These are phyloP conservation scores for Phytophthora capsici DNA, from an alignment of 352 stramenopile genomes.

Conservation along the genomic window DNA sequence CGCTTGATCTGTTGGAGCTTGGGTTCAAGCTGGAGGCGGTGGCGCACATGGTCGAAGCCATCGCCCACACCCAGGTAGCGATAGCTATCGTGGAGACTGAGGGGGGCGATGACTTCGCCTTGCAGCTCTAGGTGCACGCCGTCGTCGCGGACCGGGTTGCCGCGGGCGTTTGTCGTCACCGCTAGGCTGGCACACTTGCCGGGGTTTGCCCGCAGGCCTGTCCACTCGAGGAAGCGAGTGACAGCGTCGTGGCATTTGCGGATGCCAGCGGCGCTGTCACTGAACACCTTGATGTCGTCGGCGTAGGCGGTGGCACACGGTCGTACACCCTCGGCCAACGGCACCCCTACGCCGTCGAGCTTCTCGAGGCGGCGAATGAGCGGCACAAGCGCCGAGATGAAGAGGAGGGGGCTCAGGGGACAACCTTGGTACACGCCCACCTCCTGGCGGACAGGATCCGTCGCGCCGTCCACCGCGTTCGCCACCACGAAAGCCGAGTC, in stretches of 20 bases:
- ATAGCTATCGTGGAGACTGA: slow-evolving; percentile 1
- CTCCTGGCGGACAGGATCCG: too few species aligned
- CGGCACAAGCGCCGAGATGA: too few species aligned
- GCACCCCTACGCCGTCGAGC: too few species aligned
- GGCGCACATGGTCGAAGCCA: slow-evolving; percentile 17
- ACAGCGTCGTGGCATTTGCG: slow-evolving; percentile 2
- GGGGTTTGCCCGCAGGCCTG: slow-evolving; percentile 3
- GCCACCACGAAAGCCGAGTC: too few species aligned
- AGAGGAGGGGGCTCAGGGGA: too few species aligned
- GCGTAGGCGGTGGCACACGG: too few species aligned
- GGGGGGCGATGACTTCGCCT: slow-evolving; percentile 1
- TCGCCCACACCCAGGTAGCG: slow-evolving; percentile 12
- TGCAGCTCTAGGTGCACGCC: neutral
- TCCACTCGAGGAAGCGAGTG: slow-evolving; percentile 8
- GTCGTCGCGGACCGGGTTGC: slow-evolving; percentile 19
- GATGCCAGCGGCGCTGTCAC: slow-evolving; percentile 4
- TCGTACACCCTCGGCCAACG: too few species aligned
- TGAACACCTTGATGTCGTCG: slow-evolving; percentile 15
- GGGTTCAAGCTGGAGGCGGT: neutral
- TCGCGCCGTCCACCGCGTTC: too few species aligned
- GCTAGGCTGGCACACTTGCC: slow-evolving; percentile 20
- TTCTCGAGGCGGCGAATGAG: too few species aligned
- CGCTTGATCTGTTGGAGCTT: slow-evolving; percentile 12
- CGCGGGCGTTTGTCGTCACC: neutral
- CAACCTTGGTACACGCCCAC: too few species aligned